Evolutionary conservation across 2,329 filamentous ascomycete genomes (phyloP).

Genomic region (Aspergillus alliaceus): DNA sequence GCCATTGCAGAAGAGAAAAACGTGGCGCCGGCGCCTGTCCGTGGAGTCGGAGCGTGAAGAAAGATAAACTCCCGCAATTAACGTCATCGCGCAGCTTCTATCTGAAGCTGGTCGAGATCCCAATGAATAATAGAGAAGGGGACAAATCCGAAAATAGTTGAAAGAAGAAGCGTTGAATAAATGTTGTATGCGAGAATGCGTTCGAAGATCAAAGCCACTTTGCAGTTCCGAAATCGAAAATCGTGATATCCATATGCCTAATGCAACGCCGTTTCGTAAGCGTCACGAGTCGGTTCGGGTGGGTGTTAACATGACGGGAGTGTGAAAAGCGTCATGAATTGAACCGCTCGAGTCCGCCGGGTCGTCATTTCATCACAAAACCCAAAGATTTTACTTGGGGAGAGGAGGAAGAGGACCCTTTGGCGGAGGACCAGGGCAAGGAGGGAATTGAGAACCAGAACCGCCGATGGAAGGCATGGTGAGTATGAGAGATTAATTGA

Average conservation of each 20-base stretch:
- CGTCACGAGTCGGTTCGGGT: slow-evolving; percentile 16
- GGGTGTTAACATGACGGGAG: neutral
- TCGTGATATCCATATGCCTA: slow-evolving; percentile 35
- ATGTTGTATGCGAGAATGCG: slow-evolving; percentile 9
- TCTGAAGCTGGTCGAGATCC: slow-evolving; percentile 6
- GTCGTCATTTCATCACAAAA: slow-evolving; percentile 35
- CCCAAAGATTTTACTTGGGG: slow-evolving; percentile 34
- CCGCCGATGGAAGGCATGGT: slow-evolving; percentile 39
- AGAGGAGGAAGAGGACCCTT: slow-evolving; percentile 41
- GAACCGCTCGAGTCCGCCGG: slow-evolving; percentile 24
- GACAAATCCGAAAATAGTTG: slow-evolving; percentile 6
- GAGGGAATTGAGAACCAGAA: slow-evolving; percentile 37
- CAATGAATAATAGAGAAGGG: slow-evolving; percentile 5
- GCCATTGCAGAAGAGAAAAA: slow-evolving; percentile 14
- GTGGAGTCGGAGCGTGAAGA: neutral
- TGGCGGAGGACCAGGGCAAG: slow-evolving; percentile 40
- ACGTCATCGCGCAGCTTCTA: slow-evolving; percentile 14
- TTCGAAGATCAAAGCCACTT: slow-evolving; percentile 17
- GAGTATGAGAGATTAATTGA: slow-evolving; percentile 7
- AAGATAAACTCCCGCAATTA: slow-evolving; percentile 1
- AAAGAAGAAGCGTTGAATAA: slow-evolving; percentile 14
- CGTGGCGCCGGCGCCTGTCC: slow-evolving; percentile 19
- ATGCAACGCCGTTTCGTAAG: slow-evolving; percentile 20
- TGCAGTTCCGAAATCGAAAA: slow-evolving; percentile 26
- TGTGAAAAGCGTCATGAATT: slow-evolving; percentile 19